Conservation (phyloP, 805 yeast species). For the Isabelozyma rhagii region DNA sequence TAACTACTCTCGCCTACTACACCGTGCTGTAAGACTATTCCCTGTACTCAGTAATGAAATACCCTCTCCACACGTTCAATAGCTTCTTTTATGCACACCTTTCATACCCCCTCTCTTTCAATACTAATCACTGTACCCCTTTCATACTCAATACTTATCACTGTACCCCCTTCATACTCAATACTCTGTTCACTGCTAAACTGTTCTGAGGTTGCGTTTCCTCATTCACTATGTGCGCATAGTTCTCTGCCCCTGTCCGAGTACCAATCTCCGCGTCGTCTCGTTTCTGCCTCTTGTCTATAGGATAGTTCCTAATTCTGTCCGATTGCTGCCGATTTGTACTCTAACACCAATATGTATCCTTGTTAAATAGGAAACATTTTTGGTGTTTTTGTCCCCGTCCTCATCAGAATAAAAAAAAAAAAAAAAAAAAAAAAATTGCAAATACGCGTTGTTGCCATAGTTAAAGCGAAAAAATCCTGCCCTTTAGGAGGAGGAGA, state of each 20-base stretch:
- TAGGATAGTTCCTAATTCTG: too few species aligned
- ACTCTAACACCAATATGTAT: neutral
- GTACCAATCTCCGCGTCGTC: neutral
- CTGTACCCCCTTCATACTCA: neutral
- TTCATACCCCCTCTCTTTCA: neutral
- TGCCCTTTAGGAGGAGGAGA: neutral
- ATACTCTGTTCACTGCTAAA: too few species aligned
- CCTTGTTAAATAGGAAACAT: neutral
- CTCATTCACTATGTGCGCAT: too few species aligned
- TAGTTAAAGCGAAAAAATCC: neutral
- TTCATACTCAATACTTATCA: neutral
- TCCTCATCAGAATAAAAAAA: neutral
- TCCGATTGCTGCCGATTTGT: neutral
- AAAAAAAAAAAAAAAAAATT: too few species aligned
- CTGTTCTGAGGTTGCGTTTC: too few species aligned
- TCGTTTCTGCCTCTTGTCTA: neutral
- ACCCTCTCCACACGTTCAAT: neutral
- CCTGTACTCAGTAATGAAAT: too few species aligned
- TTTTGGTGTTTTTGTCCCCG: neutral
- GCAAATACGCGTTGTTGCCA: neutral
- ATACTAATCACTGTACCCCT: neutral
- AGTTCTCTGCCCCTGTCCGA: too few species aligned
- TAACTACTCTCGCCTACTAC: too few species aligned
- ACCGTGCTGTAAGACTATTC: too few species aligned
- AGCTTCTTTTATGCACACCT: neutral